Percentiles rank a stretch among this genome's conserved stretches.
These are phyloP conservation scores for Talaromyces proteolyticus DNA, from an alignment of 495 filamentous ascomycete species.

Conservation along the genomic window DNA sequence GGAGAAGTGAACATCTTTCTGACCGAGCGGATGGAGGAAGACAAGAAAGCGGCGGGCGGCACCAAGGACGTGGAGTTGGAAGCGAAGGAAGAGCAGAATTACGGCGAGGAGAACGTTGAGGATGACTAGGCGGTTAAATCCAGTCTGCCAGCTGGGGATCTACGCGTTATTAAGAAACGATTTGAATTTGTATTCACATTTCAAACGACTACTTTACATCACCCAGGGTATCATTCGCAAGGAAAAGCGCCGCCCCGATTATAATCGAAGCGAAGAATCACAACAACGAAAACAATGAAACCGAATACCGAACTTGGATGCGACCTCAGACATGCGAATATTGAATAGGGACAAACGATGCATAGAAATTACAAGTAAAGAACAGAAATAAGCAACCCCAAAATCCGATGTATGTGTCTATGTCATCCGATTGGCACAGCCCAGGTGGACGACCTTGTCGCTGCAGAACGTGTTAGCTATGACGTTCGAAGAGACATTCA, in stretches of 20 bases:
- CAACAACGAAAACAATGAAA: slow-evolving; percentile 9
- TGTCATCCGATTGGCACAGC: slow-evolving; percentile 55
- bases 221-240: slow-evolving; percentile 31
- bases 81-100: slow-evolving; percentile 75
- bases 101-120: slow-evolving; percentile 69
- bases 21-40: slow-evolving; percentile 84
- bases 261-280: slow-evolving; percentile 3
- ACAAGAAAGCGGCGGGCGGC: slow-evolving; percentile 51
- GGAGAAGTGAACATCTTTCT: slow-evolving; percentile 74
- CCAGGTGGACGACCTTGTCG: slow-evolving; percentile 74
- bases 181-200: neutral
- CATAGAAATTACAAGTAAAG: too few relatives aligned
- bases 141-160: neutral
- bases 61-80: slow-evolving; percentile 48
- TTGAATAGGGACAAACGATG: too few relatives aligned
- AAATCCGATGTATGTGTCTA: slow-evolving; percentile 9
- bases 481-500: neutral
- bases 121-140: too few relatives aligned
- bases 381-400: slow-evolving; percentile 9
- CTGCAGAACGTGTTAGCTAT: slow-evolving; percentile 16
- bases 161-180: neutral
- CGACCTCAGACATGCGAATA: slow-evolving; percentile 3
- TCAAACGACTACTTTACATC: neutral
- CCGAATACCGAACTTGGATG: neutral
- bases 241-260: slow-evolving; percentile 9